phyloP scores from a whole-genome alignment of 306 rosid species.

The Pachyrhizus erosus region DNA sequence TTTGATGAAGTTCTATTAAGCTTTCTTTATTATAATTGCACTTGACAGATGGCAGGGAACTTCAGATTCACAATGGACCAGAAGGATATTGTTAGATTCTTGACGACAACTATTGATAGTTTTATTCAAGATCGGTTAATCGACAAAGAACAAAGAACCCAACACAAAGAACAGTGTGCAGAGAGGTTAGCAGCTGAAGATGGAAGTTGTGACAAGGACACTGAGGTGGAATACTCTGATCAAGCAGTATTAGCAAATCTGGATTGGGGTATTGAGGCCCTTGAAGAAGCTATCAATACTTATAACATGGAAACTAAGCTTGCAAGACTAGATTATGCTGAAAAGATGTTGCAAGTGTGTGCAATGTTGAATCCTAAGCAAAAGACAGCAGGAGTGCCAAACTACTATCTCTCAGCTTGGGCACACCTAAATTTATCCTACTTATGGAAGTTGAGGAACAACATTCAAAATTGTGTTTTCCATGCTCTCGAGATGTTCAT shows the following conservation, averaged over 20 bases:
- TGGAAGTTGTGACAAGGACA: slow-evolving; percentile 64
- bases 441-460: slow-evolving; percentile 78
- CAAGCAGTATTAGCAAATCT: slow-evolving; percentile 92
- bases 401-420: slow-evolving; percentile 93
- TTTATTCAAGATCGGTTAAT: slow-evolving; percentile 70
- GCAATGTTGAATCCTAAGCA: slow-evolving; percentile 79
- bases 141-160: slow-evolving; percentile 69
- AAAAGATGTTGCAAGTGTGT: slow-evolving; percentile 91
- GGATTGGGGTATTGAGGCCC: slow-evolving; percentile 97
- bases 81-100: slow-evolving; percentile 64
- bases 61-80: slow-evolving; percentile 73
- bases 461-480: slow-evolving; percentile 57
- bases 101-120: slow-evolving; percentile 64
- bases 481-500: slow-evolving; percentile 87
- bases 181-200: slow-evolving; percentile 96
- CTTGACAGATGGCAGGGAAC: slow-evolving; percentile 56
- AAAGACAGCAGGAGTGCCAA: slow-evolving; percentile 94
- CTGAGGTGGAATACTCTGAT: slow-evolving; percentile 80
- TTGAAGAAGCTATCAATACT: slow-evolving; percentile 89
- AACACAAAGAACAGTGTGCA: slow-evolving; percentile 86
- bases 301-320: slow-evolving; percentile 86
- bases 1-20: not conserved
- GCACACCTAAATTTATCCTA: slow-evolving; percentile 83
- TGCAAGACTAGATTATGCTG: slow-evolving; percentile 83
- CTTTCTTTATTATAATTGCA: slow-evolving; percentile 29